Base-by-base conservation (phyloP, 768 basidiomycete genomes). In the Tricholoma hemisulphureum region DNA sequence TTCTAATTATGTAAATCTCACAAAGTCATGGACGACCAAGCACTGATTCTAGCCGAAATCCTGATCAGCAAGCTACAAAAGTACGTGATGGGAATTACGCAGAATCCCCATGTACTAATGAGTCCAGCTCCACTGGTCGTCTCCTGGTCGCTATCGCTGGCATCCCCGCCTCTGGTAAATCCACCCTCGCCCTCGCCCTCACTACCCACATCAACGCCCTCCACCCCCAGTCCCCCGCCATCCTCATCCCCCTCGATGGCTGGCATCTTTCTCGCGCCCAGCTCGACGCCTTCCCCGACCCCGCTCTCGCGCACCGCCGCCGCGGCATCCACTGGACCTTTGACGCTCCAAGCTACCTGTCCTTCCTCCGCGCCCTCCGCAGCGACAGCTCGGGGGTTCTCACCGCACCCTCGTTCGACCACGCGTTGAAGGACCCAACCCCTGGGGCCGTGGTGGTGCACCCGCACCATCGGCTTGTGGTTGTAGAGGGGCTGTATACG, bases 291-390 rank as follows among this genome's bases (percentile, higher is more conserved):
- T 81, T 95, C 67, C 83, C 85, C 13, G 86, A 97, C 69, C 88
- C 94, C 0, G 77, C 81, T 53, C 80, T 86, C 37, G 93, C 95
- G 0, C 85, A 89, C 62, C 87, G 87, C 81, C 56, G 92, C 46
- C 83, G 95, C 20, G 95, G 95, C 2, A 86, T 81, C 13, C 90
- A 94, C 63, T 96, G 93, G 89, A 97, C 95, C 2, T 98, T 98
- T 65, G 88, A 97, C 63, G 85, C 83, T 5, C 62, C 69, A n/a
- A 77, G 78, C 23, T 97, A 94, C 70, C 80, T 85, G 54, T 65
- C 77, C 0, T 95, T 95, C 63, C 73, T 95, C 11, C 73, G 71
- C 14, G 67, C 75, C 11, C 73, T 97, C 8, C 82, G 84, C 18
- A 55, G 70, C 29, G 23, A 35, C 67, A 60, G 64, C 23, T 51